A percentile compares a stretch with the other conserved stretches of the same genome.
Evolutionary conservation across 202 grass and related monocot genomes (phyloP).

Genomic region (Setaria italica): DNA sequence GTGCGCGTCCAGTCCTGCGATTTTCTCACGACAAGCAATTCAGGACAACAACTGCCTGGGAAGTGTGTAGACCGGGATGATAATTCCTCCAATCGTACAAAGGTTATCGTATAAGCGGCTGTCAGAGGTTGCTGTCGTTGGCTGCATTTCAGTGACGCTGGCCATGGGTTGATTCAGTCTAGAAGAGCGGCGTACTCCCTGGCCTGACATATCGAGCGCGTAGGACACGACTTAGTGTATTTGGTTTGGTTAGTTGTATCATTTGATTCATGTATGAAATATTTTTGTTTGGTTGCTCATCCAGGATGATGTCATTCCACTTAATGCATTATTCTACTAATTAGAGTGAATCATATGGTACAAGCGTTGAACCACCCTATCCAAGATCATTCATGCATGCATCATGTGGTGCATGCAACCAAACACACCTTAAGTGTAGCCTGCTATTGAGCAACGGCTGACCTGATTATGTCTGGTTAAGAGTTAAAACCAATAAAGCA

Average conservation of each 20-base stretch:
- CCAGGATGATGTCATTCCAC: too few relatives aligned
- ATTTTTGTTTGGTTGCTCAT: too few relatives aligned
- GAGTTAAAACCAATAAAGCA: too few relatives aligned
- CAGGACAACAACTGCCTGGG: not conserved
- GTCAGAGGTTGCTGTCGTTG: not conserved
- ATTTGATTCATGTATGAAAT: too few relatives aligned
- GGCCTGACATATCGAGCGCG: not conserved
- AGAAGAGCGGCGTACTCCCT: not conserved
- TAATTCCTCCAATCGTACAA: not conserved
- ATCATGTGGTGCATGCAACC: too few relatives aligned
- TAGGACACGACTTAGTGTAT: not conserved
- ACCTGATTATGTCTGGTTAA: not conserved
- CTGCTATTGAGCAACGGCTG: not conserved
- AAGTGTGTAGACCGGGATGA: not conserved
- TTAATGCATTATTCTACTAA: too few relatives aligned
- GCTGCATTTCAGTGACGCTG: not conserved
- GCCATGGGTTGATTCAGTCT: not conserved
- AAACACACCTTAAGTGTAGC: not conserved
- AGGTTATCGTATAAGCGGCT: not conserved
- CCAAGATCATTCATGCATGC: too few relatives aligned
- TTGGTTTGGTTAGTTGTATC: too few relatives aligned
- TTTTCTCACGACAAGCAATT: constrained; percentile 30
- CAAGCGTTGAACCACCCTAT: too few relatives aligned
- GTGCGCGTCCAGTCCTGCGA: not conserved
- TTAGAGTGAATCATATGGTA: too few relatives aligned